Base-by-base conservation (phyloP, 768 basidiomycete genomes). In the Termitomyces eurrhizus region DNA sequence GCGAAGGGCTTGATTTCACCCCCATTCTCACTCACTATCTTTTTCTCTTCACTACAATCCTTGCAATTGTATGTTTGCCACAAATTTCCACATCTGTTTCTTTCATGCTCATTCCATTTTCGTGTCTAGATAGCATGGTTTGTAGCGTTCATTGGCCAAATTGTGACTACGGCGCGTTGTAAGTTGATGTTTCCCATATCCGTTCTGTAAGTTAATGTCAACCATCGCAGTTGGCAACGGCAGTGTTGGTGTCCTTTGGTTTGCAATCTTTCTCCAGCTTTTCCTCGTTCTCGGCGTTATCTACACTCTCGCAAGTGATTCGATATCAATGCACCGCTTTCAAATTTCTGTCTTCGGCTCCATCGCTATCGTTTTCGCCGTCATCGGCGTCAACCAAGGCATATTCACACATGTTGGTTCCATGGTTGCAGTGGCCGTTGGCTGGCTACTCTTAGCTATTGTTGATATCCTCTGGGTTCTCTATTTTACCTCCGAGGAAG, bases 401-500 rank as follows among this genome's bases (percentile, higher is more conserved):
- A 87, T 92, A 61, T 93, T 84, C 72, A 64, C 80, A n/a, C 66
- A 69, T 33, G 51, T 54, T 12, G 74, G 79, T 9, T 77, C 92
- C 3, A 75, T 86, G 59, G 87, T 90, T 63, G 93, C 95, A 8
- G 87, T 94, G 81, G 89, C 90, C 33, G 93, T 92, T 3, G 97
- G 96, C 61, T 99, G 93, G 92, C 84, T 99, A 67, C 86, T 99
- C 63, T 84, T 96, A 56, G 79, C 94, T 36, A 83, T 98, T 63
- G 91, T 95, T 59, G 82, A 98, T 80, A 91, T 98, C 70, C 75
- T 98, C 61, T 99, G 96, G 96, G 86, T 95, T 14, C 84, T 98
- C 61, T 97, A 93, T 79, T 96, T 99, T 74, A 97, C 95, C 2
- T 92, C 95, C 1, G 95, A 98, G 69, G 95, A 97, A 68, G 94